Evolutionary conservation across 768 basidiomycete genomes (phyloP).

Genomic region (Macrolepiota dolichaula): DNA sequence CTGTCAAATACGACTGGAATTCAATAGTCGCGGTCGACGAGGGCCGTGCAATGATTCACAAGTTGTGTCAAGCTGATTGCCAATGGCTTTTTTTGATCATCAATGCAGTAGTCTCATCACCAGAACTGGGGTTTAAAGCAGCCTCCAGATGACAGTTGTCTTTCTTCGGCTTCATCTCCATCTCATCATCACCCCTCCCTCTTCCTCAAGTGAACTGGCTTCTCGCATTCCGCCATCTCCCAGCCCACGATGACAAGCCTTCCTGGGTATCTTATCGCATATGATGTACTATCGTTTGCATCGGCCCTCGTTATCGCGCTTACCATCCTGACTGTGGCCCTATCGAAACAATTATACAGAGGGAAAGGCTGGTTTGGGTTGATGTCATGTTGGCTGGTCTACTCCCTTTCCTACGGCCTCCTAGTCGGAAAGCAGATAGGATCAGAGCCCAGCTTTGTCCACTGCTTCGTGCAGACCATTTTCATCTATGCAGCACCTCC

Average conservation of each 20-base stretch:
- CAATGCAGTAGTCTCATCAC: neutral
- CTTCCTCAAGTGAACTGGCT: neutral
- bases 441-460: neutral
- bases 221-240: neutral
- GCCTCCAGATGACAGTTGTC: too few species aligned
- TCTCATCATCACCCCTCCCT: neutral
- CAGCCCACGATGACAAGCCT: neutral
- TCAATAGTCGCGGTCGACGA: too few species aligned
- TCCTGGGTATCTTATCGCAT: constrained; percentile 3
- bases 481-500: constrained; percentile 6
- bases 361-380: constrained; percentile 8
- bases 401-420: constrained; percentile 3
- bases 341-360: neutral
- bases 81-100: neutral
- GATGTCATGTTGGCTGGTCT: constrained; percentile 7
- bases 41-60: too few species aligned
- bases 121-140: too few species aligned
- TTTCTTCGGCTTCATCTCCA: too few species aligned
- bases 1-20: too few species aligned
- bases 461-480: neutral
- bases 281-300: constrained; percentile 3
- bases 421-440: constrained; percentile 7
- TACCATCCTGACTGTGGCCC: neutral
- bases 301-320: constrained; percentile 2
- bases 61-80: too few species aligned